These are phyloP conservation scores for Solanum chiquidenum DNA, from an alignment of 257 asterid genomes.

Conservation along the genomic window DNA sequence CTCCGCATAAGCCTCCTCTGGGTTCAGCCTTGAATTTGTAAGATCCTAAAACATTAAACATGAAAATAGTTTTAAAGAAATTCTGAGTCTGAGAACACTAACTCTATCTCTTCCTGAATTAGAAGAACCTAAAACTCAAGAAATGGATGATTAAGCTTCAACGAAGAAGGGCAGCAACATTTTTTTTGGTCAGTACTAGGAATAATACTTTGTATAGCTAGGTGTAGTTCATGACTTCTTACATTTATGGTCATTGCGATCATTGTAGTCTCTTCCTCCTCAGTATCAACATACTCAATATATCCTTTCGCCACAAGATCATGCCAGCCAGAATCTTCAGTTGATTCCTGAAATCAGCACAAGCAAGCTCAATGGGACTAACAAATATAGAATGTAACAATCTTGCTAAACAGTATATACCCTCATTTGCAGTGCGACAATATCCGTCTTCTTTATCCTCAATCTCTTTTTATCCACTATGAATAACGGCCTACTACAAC, in stretches of 20 bases:
- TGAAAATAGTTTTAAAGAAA: not conserved
- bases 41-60: constrained; percentile 45
- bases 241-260: constrained; percentile 94
- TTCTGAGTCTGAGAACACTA: not conserved
- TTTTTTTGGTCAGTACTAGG: not conserved
- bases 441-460: constrained; percentile 79
- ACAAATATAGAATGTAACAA: not conserved
- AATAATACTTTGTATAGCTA: not conserved
- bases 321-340: constrained; percentile 26
- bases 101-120: not conserved
- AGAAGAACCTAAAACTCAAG: constrained; percentile 11
- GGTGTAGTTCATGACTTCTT: constrained; percentile 12
- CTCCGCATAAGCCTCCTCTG: constrained; percentile 76
- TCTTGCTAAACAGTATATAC: constrained; percentile 23
- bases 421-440: constrained; percentile 75
- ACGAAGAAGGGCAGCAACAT: constrained; percentile 10
- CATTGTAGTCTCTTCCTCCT: constrained; percentile 98
- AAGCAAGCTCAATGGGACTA: not conserved
- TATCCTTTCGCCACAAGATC: constrained; percentile 22
- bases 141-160: constrained; percentile 6
- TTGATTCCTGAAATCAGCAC: constrained; percentile 9
- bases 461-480: constrained; percentile 89
- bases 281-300: constrained; percentile 50
- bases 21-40: constrained; percentile 50
- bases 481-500: constrained; percentile 97